Evolutionary conservation across 257 asterid species (phyloP).

Genomic region (Cruciata laevipes): DNA sequence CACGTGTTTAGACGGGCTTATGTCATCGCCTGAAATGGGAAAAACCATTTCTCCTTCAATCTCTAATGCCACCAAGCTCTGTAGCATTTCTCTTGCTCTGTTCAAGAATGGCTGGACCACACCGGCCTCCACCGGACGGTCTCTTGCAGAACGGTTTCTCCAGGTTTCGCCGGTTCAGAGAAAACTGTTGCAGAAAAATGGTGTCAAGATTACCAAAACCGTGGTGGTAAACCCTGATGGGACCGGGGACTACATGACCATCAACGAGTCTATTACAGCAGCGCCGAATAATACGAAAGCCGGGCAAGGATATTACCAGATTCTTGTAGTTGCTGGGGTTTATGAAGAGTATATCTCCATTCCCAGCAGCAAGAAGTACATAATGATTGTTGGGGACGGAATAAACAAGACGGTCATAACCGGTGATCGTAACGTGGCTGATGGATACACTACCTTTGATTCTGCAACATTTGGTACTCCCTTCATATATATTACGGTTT

Average conservation of each 20-base stretch:
- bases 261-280: slow-evolving; percentile 50
- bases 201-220: no score
- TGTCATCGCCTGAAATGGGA: not conserved
- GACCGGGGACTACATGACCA: slow-evolving; percentile 37
- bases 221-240: slow-evolving; percentile 40
- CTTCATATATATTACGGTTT: not conserved
- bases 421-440: slow-evolving; percentile 47
- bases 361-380: slow-evolving; percentile 37
- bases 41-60: slow-evolving; percentile 36
- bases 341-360: slow-evolving; percentile 56
- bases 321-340: slow-evolving; percentile 45
- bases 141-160: not conserved
- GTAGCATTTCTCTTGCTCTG: slow-evolving; percentile 50
- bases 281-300: slow-evolving; percentile 46
- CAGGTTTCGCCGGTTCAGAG: not conserved
- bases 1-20: slow-evolving; percentile 61
- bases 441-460: slow-evolving; percentile 75
- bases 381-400: slow-evolving; percentile 77
- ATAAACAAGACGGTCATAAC: slow-evolving; percentile 51
- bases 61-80: slow-evolving; percentile 41
- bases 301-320: slow-evolving; percentile 43
- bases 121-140: slow-evolving; percentile 12
- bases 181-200: not conserved
- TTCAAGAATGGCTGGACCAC: slow-evolving; percentile 41
- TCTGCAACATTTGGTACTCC: slow-evolving; percentile 45